Conservation (phyloP, 208 protist genomes). For the Borovskyia barvae region DNA sequence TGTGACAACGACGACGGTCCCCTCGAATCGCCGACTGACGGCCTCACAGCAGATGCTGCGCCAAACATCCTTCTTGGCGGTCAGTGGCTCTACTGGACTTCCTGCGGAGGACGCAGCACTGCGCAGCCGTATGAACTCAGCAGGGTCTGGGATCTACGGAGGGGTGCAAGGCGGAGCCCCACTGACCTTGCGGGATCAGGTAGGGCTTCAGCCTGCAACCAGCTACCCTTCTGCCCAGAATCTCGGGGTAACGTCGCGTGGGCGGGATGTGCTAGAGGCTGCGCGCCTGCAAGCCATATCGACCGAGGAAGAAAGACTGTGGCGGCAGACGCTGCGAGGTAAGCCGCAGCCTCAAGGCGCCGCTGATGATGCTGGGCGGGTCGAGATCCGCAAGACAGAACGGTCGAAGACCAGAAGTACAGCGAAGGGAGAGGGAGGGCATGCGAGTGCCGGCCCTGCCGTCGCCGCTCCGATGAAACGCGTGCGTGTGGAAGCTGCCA, state of each 20-base stretch:
- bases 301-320: constrained; percentile 32
- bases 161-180: constrained; percentile 38
- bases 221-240: constrained; percentile 31
- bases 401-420: too few relatives aligned
- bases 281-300: constrained; percentile 38
- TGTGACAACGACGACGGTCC: too few relatives aligned
- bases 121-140: constrained; percentile 6
- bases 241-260: constrained; percentile 50
- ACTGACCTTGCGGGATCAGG: constrained; percentile 30
- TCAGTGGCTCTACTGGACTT: constrained; percentile 50
- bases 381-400: too few relatives aligned
- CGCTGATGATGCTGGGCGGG: too few relatives aligned
- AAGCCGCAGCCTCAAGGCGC: too few relatives aligned
- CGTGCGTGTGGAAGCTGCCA: neutral
- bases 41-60: constrained; percentile 34
- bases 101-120: constrained; percentile 36
- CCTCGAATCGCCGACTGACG: constrained; percentile 7
- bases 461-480: neutral
- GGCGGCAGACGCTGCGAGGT: constrained; percentile 22
- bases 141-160: constrained; percentile 42
- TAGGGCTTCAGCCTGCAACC: constrained; percentile 7
- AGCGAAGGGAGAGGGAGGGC: too few relatives aligned
- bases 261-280: constrained; percentile 53
- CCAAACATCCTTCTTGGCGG: constrained; percentile 47
- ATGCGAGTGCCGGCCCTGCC: constrained; percentile 1